Conservation (phyloP, 306 rosid genomes). For the Vigna radiata region DNA sequence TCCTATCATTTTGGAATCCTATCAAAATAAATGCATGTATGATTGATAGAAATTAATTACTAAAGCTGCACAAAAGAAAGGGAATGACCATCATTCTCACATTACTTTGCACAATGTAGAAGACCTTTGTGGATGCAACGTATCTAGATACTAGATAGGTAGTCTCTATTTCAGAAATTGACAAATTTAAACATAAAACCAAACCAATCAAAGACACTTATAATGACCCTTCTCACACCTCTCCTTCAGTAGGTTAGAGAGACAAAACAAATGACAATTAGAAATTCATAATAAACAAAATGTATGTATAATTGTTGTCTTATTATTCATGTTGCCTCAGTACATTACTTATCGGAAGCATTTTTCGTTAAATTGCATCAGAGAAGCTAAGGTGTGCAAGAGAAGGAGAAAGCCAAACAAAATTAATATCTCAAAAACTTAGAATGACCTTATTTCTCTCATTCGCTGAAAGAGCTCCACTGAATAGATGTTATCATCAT, state of each 20-base stretch:
- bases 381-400: slow-evolving; percentile 11
- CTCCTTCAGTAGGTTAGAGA: slow-evolving; percentile 13
- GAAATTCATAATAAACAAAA: slow-evolving; percentile 4
- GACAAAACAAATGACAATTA: neutral
- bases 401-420: slow-evolving; percentile 27
- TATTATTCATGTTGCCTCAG: neutral
- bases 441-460: slow-evolving; percentile 82
- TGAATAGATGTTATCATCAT: slow-evolving; percentile 69
- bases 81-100: slow-evolving; percentile 3
- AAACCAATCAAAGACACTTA: neutral
- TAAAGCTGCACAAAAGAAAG: slow-evolving; percentile 9
- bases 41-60: slow-evolving; percentile 19
- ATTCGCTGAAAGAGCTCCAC: slow-evolving; percentile 73
- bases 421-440: slow-evolving; percentile 23
- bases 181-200: slow-evolving; percentile 21
- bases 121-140: slow-evolving; percentile 19
- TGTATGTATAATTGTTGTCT: neutral
- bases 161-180: slow-evolving; percentile 3
- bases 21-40: slow-evolving; percentile 13
- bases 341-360: neutral
- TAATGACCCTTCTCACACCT: slow-evolving; percentile 22
- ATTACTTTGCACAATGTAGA: slow-evolving; percentile 7
- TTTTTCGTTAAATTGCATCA: slow-evolving; percentile 15
- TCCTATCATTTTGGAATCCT: slow-evolving; percentile 32
- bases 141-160: neutral